Conservation (phyloP, 164 flowering plant genomes). For the Platanus orientalis region DNA sequence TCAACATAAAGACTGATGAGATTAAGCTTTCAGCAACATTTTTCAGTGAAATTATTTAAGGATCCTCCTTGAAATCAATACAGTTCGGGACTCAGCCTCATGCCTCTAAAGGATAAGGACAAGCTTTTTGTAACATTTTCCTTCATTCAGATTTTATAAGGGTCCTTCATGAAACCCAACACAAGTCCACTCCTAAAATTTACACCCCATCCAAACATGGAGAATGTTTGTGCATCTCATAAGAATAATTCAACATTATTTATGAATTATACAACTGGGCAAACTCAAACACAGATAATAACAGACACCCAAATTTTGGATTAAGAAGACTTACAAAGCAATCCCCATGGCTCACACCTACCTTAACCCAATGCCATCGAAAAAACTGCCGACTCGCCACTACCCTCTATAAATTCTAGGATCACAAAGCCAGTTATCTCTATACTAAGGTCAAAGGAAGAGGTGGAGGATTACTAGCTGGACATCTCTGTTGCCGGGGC, state of each 20-base stretch:
- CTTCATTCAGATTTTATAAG: no score
- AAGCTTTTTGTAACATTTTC: no score
- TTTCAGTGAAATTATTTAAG: no score
- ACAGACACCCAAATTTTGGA: conserved; percentile 20
- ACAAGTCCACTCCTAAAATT: no score
- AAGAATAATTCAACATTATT: conserved; percentile 19
- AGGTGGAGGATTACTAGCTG: conserved; percentile 47
- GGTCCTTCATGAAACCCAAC: no score
- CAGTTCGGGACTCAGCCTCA: no score
- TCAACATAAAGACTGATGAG: no score
- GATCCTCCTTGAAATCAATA: no score
- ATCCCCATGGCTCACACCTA: conserved; percentile 18
- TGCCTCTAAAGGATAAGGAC: no score
- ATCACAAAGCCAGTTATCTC: conserved; percentile 9
- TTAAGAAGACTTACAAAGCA: conserved; percentile 22
- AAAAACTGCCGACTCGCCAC: conserved; percentile 3
- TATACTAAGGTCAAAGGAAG: conserved; percentile 15
- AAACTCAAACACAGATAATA: conserved; percentile 15
- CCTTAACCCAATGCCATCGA: conserved; percentile 9
- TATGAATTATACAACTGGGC: conserved; percentile 25
- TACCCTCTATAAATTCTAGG: conserved; percentile 12
- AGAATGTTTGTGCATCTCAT: neutral
- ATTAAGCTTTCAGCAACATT: no score
- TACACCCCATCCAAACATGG: neutral
- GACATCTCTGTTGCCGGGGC: conserved; percentile 73